Conservation (phyloP, 2,329 filamentous ascomycete genomes). For the Knufia fluminis region DNA sequence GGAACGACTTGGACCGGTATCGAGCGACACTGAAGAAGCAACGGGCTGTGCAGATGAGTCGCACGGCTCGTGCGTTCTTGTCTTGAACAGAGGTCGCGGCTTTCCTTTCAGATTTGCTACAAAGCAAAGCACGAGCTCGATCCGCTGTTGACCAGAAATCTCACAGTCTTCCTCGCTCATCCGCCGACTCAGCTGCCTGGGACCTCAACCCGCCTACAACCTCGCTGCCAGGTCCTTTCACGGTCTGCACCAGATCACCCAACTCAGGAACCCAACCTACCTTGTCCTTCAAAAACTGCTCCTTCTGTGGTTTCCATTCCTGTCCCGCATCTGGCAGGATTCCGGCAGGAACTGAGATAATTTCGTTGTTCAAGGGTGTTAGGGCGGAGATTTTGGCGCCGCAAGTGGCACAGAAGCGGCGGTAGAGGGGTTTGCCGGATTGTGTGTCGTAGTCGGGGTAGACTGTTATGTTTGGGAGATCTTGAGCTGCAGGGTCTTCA, state of each 20-base stretch:
- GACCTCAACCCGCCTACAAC: too few relatives aligned
- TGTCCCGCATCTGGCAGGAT: conserved; percentile 6
- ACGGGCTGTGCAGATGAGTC: background rate
- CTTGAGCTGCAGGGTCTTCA: background rate
- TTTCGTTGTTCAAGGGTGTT: conserved; percentile 16
- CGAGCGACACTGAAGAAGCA: background rate
- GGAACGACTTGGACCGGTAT: background rate
- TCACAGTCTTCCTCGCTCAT: too few relatives aligned
- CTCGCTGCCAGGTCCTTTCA: background rate
- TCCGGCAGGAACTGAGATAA: conserved; percentile 14
- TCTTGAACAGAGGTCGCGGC: too few relatives aligned
- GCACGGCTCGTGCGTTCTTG: background rate
- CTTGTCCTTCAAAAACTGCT: conserved; percentile 13
- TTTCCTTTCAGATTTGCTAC: background rate
- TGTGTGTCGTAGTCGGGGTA: conserved; percentile 13
- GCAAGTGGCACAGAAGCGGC: conserved; percentile 15
- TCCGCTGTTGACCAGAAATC: too few relatives aligned
- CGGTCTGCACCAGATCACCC: conserved; percentile 1
- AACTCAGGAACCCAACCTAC: conserved; percentile 13
- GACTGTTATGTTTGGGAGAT: conserved; percentile 7
- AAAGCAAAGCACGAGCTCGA: too few relatives aligned
- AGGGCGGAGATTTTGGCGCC: conserved; percentile 14
- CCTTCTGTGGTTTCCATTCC: conserved; percentile 13
- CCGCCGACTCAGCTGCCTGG: too few relatives aligned
- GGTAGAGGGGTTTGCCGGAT: conserved; percentile 13